A percentile compares a stretch with the other conserved stretches of the same genome.
Evolutionary conservation across 768 basidiomycete genomes (phyloP).

Genomic region (Agrocybe praecox): DNA sequence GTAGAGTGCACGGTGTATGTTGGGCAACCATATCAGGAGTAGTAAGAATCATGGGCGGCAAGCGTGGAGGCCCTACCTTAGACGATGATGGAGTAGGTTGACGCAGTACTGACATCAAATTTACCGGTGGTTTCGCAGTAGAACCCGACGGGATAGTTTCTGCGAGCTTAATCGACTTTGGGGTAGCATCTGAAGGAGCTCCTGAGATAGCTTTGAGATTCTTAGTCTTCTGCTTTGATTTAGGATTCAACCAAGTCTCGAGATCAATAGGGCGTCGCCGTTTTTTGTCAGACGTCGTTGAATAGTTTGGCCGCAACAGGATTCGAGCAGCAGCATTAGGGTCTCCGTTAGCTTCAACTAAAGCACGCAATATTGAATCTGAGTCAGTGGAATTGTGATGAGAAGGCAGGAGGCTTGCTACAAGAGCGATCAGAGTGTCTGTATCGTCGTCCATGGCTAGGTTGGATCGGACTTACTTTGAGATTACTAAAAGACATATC

Average conservation of each 20-base stretch:
- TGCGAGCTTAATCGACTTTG: slow-evolving; percentile 15
- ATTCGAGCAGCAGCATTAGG: slow-evolving; percentile 48
- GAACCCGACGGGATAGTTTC: slow-evolving; percentile 6
- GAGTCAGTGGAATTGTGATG: slow-evolving; percentile 31
- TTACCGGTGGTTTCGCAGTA: slow-evolving; percentile 32
- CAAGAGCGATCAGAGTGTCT: slow-evolving; percentile 67
- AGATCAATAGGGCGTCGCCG: slow-evolving; percentile 52
- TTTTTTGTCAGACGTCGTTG: slow-evolving; percentile 30
- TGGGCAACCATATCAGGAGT: slow-evolving; percentile 65
- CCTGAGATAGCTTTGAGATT: background rate
- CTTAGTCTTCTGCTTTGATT: slow-evolving; percentile 18
- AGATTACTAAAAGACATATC: no score
- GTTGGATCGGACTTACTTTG: background rate
- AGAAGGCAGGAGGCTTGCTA: slow-evolving; percentile 56
- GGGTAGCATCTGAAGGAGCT: background rate
- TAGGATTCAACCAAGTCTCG: slow-evolving; percentile 55
- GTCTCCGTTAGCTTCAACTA: slow-evolving; percentile 59
- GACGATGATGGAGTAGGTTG: slow-evolving; percentile 41
- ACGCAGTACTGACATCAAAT: slow-evolving; percentile 61
- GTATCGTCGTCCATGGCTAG: slow-evolving; percentile 35
- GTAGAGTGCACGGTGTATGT: slow-evolving; percentile 78
- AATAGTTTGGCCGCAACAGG: slow-evolving; percentile 23
- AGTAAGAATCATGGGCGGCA: slow-evolving; percentile 64
- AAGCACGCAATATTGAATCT: slow-evolving; percentile 55
- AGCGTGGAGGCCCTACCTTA: slow-evolving; percentile 34